Conservation (phyloP, 495 filamentous ascomycete species). For the Delitschia confertaspora region DNA sequence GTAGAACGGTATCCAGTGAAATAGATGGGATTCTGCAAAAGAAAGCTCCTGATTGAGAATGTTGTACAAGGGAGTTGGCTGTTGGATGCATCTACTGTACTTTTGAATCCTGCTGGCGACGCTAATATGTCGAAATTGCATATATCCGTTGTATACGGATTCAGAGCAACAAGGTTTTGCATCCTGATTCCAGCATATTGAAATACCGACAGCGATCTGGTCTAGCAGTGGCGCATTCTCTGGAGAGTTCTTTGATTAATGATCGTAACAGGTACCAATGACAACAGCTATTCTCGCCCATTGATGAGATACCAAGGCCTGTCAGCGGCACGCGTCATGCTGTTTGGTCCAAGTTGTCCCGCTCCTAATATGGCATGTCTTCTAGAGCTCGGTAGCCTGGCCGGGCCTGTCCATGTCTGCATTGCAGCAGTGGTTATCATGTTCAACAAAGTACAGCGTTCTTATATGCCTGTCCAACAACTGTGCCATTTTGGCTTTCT, state of each 20-base stretch:
- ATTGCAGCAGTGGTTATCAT: slow-evolving; percentile 2
- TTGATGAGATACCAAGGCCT: background rate
- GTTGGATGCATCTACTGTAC: no score
- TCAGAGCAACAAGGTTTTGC: slow-evolving; percentile 4
- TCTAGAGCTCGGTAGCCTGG: background rate
- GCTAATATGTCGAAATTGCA: slow-evolving; percentile 7
- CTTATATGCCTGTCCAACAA: no score
- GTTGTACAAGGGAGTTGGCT: no score
- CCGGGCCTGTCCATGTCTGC: slow-evolving; percentile 9
- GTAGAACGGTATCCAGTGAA: slow-evolving; percentile 13
- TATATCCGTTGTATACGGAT: slow-evolving; percentile 6
- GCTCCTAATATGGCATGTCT: slow-evolving; percentile 4
- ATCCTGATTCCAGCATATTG: background rate
- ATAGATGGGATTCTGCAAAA: no score
- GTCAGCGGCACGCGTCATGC: slow-evolving; percentile 10
- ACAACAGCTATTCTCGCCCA: no score
- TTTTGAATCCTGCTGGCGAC: no score
- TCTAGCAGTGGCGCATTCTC: slow-evolving; percentile 1
- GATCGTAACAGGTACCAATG: slow-evolving; percentile 12
- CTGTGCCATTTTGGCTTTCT: no score
- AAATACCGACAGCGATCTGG: background rate
- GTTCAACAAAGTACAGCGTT: no score
- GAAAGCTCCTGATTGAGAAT: no score
- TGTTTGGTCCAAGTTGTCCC: background rate
- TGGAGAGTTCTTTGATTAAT: background rate